Evolutionary conservation across 2,329 filamentous ascomycete genomes (phyloP), one percentile per base, ranked within the genome.

Genomic region (Pochonia chlamydosporia): DNA sequence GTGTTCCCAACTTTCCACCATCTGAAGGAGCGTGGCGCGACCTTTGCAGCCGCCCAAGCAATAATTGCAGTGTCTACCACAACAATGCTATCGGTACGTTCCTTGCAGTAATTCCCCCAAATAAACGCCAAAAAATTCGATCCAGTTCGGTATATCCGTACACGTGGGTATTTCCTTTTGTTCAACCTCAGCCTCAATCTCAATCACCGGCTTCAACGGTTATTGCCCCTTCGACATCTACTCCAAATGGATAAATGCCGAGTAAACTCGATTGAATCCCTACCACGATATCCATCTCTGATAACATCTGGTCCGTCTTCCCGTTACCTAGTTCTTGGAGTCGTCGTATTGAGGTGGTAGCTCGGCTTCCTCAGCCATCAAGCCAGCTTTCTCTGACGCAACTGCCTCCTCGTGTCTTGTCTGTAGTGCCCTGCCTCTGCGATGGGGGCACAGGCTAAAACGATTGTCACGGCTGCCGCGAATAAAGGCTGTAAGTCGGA

Each of bases 401-500:
- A 33, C 14, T 4, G 43, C 16, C 14, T 46, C 39, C 5, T 47
- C 45, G 16, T 18, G 13, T 3, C 45, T 26, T 3, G 4, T 23
- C 23, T 21, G n/a, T n/a, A 41, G 2, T 18, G 31, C 24, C 42
- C 42, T 39, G 44, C 48, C 39, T 43, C 43, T 28, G 20, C 33
- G 39, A 26, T 18, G 20, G 40, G 44, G 54, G 40, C 49, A 21
- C 51, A 47, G 49, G 46, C 43, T 48, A 45, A 46, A 40, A 10
- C 50, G 39, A 7, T 26, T 50, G 2, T 40, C 47, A 16, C 52
- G 40, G 30, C 49, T 56, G 11, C 53, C 52, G 43, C 49, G 53
- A 47, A 83, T 61, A 51, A 73, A 65, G 52, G 78, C 76, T 70
- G 79, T 79, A 23, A 83, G 43, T 49, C 78, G 79, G 44, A 84